Conservation (phyloP, 192 early-diverging fungal genomes). For the Backusella parvicylindrica region DNA sequence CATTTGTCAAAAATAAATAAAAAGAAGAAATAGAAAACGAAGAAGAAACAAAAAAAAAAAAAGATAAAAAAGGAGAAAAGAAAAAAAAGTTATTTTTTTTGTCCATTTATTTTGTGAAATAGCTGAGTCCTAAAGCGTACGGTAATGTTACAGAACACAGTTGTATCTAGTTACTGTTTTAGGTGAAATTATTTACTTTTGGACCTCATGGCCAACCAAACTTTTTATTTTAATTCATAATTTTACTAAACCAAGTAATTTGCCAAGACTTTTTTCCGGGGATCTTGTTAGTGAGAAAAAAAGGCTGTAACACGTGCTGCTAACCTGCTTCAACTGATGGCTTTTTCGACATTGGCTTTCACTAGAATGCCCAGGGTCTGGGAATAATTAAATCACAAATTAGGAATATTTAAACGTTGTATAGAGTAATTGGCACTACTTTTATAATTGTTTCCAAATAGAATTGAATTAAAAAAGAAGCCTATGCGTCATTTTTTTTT, state of each 20-base stretch:
- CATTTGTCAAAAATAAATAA: background rate
- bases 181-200: constrained; percentile 18
- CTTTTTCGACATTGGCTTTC: background rate
- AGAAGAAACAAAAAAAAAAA: background rate
- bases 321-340: background rate
- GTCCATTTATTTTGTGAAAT: constrained; percentile 5
- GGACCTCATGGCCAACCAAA: background rate
- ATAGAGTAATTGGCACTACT: background rate
- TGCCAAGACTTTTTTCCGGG: constrained; percentile 13
- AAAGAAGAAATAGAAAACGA: background rate
- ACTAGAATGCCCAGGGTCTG: constrained; percentile 3
- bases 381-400: constrained; percentile 13
- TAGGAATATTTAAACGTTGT: constrained; percentile 4
- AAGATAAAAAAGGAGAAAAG: background rate
- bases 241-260: background rate
- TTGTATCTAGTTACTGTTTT: constrained; percentile 1
- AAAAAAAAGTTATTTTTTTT: background rate
- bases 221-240: constrained; percentile 3
- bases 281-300: background rate
- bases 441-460: background rate
- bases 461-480: background rate
- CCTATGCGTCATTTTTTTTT: background rate
- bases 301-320: background rate
- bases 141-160: background rate
- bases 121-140: background rate